Evolutionary conservation across 352 stramenopile species (phyloP), one percentile per base, ranked within the genome.

Genomic region (Phytophthora cactorum): DNA sequence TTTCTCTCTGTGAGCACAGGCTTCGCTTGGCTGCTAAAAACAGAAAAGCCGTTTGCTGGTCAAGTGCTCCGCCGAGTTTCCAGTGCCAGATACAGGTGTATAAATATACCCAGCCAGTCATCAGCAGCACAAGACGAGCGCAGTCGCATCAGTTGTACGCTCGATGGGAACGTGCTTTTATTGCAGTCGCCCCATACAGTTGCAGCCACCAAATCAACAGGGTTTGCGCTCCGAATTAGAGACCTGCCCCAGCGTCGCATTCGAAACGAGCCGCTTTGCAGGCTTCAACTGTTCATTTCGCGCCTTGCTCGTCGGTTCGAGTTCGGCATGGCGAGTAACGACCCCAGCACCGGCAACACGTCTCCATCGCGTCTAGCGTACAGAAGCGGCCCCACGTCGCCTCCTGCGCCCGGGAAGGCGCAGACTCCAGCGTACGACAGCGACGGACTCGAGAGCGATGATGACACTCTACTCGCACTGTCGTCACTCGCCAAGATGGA

Each of bases 291-390:
- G 15, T 59, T 68, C 66, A 74, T 72, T 74, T 71, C 43, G 38
- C 60, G 54, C 39, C 65, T 74, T 71, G 41, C 68, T 73, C 36
- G 51, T 32, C 44, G 6, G 46, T 52, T 51, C 5, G 32, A 25
- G 27, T 63, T 61, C 59, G 50, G 14, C 64, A 77, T 77, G 70
- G 66, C 70, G 55, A 72, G 60, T 68, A 77, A 74, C 65, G 74
- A 71, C 63, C 45, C 55, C 32, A 63, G 43, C 55, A 52, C 27
- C 34, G 31, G 45, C 62, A 66, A 27, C 43, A 7, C 15, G 25
- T 46, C 66, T 34, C 53, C 45, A 22, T 52, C 36, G 6, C 25
- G 52, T 25, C n/a, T 59, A 32, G 36, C 41, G 15, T 62, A 38
- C 25, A 39, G 54, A 61, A 53, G 49, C 43, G 44, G 47, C 49